Conservation (phyloP, 352 stramenopile genomes). For the Globisporangium splendens region DNA sequence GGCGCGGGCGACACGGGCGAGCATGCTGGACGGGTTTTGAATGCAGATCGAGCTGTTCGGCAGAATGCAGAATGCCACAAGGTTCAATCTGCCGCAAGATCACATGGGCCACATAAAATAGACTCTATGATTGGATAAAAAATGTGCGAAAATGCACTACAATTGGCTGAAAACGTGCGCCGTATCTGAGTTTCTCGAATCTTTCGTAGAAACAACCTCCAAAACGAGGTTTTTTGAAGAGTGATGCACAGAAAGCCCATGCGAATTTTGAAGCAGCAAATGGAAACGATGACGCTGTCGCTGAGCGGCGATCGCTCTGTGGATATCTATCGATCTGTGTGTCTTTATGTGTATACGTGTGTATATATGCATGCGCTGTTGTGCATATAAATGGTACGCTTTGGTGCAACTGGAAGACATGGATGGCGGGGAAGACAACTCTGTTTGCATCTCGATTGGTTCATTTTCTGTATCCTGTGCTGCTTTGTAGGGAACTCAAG, state of each 20-base stretch:
- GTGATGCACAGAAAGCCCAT: too few relatives aligned
- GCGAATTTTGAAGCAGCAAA: neutral
- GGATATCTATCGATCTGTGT: neutral
- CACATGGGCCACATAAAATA: constrained; percentile 2
- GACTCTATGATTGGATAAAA: neutral
- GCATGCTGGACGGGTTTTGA: constrained; percentile 18
- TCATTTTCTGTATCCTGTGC: too few relatives aligned
- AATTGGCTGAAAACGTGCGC: too few relatives aligned
- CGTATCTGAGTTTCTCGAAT: constrained; percentile 8
- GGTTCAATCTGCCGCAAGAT: too few relatives aligned
- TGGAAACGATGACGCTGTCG: neutral
- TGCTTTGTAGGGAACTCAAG: too few relatives aligned
- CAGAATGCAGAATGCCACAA: neutral
- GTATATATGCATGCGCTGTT: neutral
- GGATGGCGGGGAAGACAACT: constrained; percentile 18
- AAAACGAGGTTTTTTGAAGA: constrained; percentile 1
- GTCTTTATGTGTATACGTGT: neutral
- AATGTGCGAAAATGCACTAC: neutral
- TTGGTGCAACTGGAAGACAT: neutral
- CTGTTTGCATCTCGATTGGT: constrained; percentile 10
- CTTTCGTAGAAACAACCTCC: neutral
- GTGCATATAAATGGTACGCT: neutral
- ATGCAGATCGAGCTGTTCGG: neutral
- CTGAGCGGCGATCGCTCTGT: neutral
- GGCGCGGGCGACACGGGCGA: constrained; percentile 39